These are phyloP conservation scores for Flaveria robusta DNA, from an alignment of 129 eudicot genomes.

Conservation along the genomic window DNA sequence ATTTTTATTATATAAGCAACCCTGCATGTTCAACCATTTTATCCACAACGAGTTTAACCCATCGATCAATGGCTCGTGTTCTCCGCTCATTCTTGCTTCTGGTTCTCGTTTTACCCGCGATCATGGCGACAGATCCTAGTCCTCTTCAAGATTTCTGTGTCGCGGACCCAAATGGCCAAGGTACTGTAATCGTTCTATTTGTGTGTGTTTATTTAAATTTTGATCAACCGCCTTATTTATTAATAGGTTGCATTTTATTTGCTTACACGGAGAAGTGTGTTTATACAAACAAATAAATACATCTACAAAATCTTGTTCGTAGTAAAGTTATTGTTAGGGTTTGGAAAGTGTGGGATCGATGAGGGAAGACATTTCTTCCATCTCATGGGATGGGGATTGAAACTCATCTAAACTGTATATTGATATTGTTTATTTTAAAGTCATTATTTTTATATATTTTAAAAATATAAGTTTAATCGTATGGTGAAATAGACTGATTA, in stretches of 20 bases:
- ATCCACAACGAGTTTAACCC: background rate
- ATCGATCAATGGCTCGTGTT: slow-evolving; percentile 34
- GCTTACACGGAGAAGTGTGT: too few species aligned
- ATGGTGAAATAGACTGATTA: too few species aligned
- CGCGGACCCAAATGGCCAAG: slow-evolving; percentile 34
- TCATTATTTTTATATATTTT: too few species aligned
- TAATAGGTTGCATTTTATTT: background rate
- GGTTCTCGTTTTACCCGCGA: slow-evolving; percentile 7
- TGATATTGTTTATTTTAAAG: too few species aligned
- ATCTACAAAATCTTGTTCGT: too few species aligned
- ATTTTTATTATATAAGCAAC: background rate
- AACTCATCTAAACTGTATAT: too few species aligned
- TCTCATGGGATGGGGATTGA: too few species aligned
- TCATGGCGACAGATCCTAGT: slow-evolving; percentile 30
- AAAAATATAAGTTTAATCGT: too few species aligned
- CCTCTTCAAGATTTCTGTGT: slow-evolving; percentile 54
- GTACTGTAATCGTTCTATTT: background rate
- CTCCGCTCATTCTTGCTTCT: slow-evolving; percentile 6
- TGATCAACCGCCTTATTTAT: background rate
- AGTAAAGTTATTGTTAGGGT: too few species aligned
- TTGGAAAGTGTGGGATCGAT: too few species aligned
- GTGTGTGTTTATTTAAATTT: background rate
- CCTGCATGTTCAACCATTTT: slow-evolving; percentile 14
- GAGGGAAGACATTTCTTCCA: too few species aligned
- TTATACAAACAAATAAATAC: too few species aligned